Conservation (phyloP, 192 early-diverging fungal species). For the Pilobolus umbonatus region DNA sequence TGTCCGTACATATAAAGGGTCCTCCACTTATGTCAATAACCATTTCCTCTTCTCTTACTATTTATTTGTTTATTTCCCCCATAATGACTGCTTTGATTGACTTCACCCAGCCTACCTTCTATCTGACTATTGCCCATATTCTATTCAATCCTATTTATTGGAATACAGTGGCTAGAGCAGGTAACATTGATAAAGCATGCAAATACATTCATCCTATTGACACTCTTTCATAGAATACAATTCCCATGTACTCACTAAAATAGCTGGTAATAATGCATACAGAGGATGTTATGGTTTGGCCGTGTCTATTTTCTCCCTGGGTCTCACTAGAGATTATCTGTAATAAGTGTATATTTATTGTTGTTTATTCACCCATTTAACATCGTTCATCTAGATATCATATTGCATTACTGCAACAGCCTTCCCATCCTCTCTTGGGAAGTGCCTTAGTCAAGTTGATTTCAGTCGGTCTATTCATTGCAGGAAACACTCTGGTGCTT, state of each 20-base stretch:
- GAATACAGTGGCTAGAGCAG: conserved; percentile 83
- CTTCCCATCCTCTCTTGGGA: conserved; percentile 47
- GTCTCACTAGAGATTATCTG: conserved; percentile 76
- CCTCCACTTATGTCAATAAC: no score
- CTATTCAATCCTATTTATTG: conserved; percentile 86
- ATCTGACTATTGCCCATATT: conserved; percentile 64
- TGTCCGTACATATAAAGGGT: no score
- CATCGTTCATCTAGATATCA: conserved; percentile 47
- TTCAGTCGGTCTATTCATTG: conserved; percentile 44
- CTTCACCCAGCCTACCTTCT: conserved; percentile 61
- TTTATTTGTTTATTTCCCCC: neutral
- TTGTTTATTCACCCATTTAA: neutral
- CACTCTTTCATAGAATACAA: conserved; percentile 58
- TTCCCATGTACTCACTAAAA: conserved; percentile 61
- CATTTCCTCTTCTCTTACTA: neutral
- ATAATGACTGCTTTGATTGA: conserved; percentile 43
- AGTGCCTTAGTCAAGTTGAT: conserved; percentile 38
- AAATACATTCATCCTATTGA: neutral
- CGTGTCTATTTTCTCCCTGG: conserved; percentile 73
- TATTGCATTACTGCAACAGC: conserved; percentile 65
- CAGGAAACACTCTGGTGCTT: conserved; percentile 73
- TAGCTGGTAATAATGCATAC: conserved; percentile 63
- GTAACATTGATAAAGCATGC: conserved; percentile 28
- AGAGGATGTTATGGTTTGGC: conserved; percentile 81
- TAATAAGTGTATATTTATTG: conserved; percentile 25